Base-by-base conservation (phyloP, 2,329 filamentous ascomycete genomes). In the Fusarium tjaetaba region DNA sequence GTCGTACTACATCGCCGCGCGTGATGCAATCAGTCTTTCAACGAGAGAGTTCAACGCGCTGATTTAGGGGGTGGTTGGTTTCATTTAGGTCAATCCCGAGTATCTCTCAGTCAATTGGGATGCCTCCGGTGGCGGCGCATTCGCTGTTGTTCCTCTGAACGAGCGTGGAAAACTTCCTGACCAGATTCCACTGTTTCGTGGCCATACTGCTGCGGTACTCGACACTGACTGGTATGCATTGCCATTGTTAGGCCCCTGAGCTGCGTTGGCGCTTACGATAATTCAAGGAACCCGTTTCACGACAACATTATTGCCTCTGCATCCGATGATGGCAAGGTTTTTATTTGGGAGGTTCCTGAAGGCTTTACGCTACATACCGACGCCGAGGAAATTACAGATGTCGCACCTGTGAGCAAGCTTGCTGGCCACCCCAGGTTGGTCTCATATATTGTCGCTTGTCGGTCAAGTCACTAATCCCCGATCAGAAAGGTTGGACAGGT, bases 51-150 rank as follows among this genome's bases (percentile, higher is more conserved):
- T 59, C 65, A 55, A 68, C 67, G 76, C 68, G 77, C 77, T 76
- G 75, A 77, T 76, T 68, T 72, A 69, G 61, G 71, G 72, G 72
- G 64, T 70, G 70, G 52, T 76, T 67, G 73, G 65, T 45, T 61
- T 68, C 32, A 49, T 77, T 78, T 81, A 97, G 95, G 96, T 91
- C 82, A 99, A 99, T 84, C 95, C 96, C 56, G 92, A 97, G 84
- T 98, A 96, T 83, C 89, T 99, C 77, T 93, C 96, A 11, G 95
- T 99, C 86, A 99, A 99, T 88, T 99, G 96, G 96, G 96, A 99
- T 85, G 89, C 96, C 43, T 94, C 94, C 82, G 96, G 96, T 72
- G 96, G 96, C 79, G 96, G 96, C 81, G 96, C 96, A 78, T 98
- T 99, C 81, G 96, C 96, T 62, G 96, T 99, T 77, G 94, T 99